A percentile compares a stretch with the other conserved stretches of the same genome.
phyloP scores from a whole-genome alignment of 1,139 yeast species.

The Oligophagozyma castellii region DNA sequence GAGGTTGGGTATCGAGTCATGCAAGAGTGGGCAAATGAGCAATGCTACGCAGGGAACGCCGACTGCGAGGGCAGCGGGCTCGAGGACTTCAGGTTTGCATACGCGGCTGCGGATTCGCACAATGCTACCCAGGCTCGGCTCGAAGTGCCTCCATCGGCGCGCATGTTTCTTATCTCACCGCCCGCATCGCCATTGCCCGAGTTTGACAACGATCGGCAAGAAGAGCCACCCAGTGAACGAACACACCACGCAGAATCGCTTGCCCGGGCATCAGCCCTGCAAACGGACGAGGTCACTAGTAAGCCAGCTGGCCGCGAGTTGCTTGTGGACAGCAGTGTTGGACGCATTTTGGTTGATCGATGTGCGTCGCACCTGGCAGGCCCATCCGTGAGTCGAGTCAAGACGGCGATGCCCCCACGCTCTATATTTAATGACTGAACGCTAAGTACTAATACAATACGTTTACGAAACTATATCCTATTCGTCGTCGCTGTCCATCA shows the following conservation, averaged over 20 bases:
- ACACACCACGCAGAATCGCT: conserved; percentile 4
- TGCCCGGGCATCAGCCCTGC: no score
- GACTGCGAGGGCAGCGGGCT: no score
- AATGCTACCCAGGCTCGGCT: no score
- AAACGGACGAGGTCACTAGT: no score
- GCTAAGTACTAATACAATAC: background rate
- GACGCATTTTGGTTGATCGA: no score
- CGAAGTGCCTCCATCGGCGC: conserved; percentile 23
- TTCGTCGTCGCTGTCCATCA: conserved; percentile 23
- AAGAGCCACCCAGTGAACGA: conserved; percentile 24
- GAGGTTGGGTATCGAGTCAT: no score
- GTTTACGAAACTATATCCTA: background rate
- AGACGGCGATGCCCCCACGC: conserved; percentile 24
- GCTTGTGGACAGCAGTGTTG: no score
- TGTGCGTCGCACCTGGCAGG: conserved; percentile 1
- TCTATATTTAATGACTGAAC: conserved; percentile 27
- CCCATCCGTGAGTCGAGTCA: conserved; percentile 4
- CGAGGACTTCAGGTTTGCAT: no score
- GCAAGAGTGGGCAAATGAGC: no score
- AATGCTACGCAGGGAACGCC: no score
- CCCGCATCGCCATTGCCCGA: conserved; percentile 31
- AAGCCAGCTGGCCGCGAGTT: no score
- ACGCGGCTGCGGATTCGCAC: no score
- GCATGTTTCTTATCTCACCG: conserved; percentile 28
- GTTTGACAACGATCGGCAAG: conserved; percentile 26